Base-by-base conservation (phyloP, 805 yeast genomes). In the Diddensiella santjacobensis region DNA sequence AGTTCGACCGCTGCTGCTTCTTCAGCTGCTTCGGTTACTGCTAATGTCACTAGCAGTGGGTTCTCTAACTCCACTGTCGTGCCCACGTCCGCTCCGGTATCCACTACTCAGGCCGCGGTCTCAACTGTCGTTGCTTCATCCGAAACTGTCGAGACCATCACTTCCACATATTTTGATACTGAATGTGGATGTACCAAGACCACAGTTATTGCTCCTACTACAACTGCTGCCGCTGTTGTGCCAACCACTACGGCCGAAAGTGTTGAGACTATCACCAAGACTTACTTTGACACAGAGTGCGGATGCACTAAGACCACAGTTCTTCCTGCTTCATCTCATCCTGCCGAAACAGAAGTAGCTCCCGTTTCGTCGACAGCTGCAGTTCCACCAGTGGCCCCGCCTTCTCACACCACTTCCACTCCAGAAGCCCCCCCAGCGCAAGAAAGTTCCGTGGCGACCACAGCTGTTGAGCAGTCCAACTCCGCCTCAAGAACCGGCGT, bases 161-260 rank as follows among this genome's bases (percentile, higher is more conserved):
- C 38, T 17, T n/a, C 38, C 10, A 35, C 38, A 10, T 35, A 35
- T 15, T 35, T 35, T 17, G 38, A 35, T 35, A 35, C 38, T 17
- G 38, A 35, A 17, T 35, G 38, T 35, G 38, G 38, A 8, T 35
- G 38, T 15, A 35, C 38, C 18, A 35, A 35, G 20, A 35, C 38
- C 20, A n/a, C 45, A 3, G 39, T 42, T 42, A 11, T 33, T 30
- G 8, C 44, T 1, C 41, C 48, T 35, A 10, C 45, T 17, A 23
- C 44, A 19, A 24, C 50, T 24, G 49, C 45, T 22, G 33, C 47
- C 13, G 19, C 33, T 23, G 45, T 31, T 2, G 2, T 41, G 19
- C 8, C 23, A 10, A 19, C 47, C 10, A 42, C 49, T 22, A 18
- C 31, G 40, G 35, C 40, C 35, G 44, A 33, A 13, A 36, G 48